Conservation (phyloP, 495 filamentous ascomycete species). For the Coniosporium apollinis region DNA sequence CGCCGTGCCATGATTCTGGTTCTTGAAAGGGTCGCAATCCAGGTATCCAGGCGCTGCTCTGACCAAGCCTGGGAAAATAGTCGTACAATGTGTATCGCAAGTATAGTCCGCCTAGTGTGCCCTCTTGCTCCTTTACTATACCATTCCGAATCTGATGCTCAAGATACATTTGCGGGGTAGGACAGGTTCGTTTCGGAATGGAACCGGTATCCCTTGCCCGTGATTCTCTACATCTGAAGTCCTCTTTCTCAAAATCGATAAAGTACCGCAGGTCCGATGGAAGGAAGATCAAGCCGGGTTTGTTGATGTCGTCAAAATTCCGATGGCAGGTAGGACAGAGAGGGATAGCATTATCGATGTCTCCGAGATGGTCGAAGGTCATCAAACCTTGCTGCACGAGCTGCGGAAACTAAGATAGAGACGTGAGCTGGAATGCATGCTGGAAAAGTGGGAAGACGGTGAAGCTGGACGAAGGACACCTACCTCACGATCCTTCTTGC, state of each 20-base stretch:
- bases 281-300: slow-evolving; percentile 8
- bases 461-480: slow-evolving; percentile 2
- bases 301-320: slow-evolving; percentile 6
- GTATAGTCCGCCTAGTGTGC: slow-evolving; percentile 5
- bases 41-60: slow-evolving; percentile 1
- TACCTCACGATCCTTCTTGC: slow-evolving; percentile 6
- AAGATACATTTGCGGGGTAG: slow-evolving; percentile 5
- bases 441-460: not conserved
- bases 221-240: slow-evolving; percentile 3
- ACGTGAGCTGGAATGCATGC: no score
- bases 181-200: slow-evolving; percentile 1
- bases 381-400: slow-evolving; percentile 4
- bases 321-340: slow-evolving; percentile 7
- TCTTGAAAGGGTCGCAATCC: slow-evolving; percentile 4
- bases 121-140: slow-evolving; percentile 2
- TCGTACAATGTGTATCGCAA: slow-evolving; percentile 4
- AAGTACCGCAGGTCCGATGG: slow-evolving; percentile 7
- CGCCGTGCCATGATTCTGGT: slow-evolving; percentile 6
- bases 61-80: slow-evolving; percentile 7
- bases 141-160: slow-evolving; percentile 3
- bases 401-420: slow-evolving; percentile 4
- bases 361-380: slow-evolving; percentile 2
- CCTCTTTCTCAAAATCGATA: slow-evolving; percentile 8
- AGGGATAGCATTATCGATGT: slow-evolving; percentile 7
- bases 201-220: not conserved